Base-by-base conservation (phyloP, 768 basidiomycete species). In the Saitozyma podzolica region DNA sequence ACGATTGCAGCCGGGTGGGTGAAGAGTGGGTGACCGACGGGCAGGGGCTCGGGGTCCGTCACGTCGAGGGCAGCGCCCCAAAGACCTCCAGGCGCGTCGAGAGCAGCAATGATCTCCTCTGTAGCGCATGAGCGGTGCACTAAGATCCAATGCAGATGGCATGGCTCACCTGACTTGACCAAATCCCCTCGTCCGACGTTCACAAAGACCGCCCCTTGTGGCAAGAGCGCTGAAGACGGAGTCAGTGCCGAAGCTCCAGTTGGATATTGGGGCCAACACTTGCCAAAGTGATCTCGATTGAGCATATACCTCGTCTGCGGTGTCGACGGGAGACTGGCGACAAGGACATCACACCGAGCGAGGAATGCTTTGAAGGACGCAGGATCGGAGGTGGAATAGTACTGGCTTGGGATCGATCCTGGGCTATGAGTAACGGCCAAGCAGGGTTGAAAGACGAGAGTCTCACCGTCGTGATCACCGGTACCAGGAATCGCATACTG, bases 121-220 rank as follows among this genome's bases (percentile, higher is more conserved):
- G 58, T 1, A 29, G 13, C 7, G 19, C 42, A 40, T 19, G n/a
- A 51, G 40, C 16, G 43, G 19, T 14, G 45, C 45, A 17, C 45
- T 13, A 47, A 6, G 13, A 11, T 13, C 3, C 45, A 47, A 1
- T 13, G 2, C 11, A 13, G 3, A 47, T 17, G 45, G 45, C 45
- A 6, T 47, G 2, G 13, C 72, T 53, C 19, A 78, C 77, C 73
- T 29, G 77, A 74, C 50, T 72, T 68, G 45, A 80, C 62, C 13
- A 80, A 66, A 54, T 76, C 74, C 0, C 80, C 80, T 40, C 80
- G 61, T 0, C 80, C 80, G 43, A 80, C 75, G 58, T 81, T 81
- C 37, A 79, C 64, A 19, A 80, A 74, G 37, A 80, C 54, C 1
- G 73, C 65, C 14, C 70, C 72, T 9, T 73, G 65, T 13, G 78